Evolutionary conservation across 805 yeast genomes (phyloP), one percentile per base, ranked within the genome.

Genomic region (Kluyveromyces nonfermentans): DNA sequence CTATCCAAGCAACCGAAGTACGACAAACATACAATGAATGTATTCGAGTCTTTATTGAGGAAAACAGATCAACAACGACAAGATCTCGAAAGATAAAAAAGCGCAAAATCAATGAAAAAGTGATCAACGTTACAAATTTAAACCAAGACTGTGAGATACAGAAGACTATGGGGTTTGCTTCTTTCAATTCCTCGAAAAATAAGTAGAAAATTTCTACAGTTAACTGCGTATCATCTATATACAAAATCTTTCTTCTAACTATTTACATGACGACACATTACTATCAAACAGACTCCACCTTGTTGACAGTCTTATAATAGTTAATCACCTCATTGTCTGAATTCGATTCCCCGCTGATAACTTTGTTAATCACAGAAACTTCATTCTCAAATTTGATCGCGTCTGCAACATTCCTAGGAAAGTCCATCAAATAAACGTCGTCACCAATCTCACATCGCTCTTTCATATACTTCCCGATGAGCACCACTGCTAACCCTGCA

Each of bases 321-420:
- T 77, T 78, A 37, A 73, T 66, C 12, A 82, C 72, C 46, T 78
- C 78, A 5, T 64, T 48, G 21, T 69, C 73, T 3, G 42, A 58
- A 3, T 47, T 33, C 5, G 41, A 35, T 25, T 46, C 50, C n/a
- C 54, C 50, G 20, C 50, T 46, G 50, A 46, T 60, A 34, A 77
- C 42, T 40, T 70, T 67, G 45, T 68, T 59, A 40, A 73, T 62
- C 8, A 72, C 71, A 2, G 80, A 72, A 21, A 83, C 70, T 46
- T 82, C 85, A 51, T 78, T 83, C 57, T 84, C 93, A 49, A 84
- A 84, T 53, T 75, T 78, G 42, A 80, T 74, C 3, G 86, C 82
- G 47, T 83, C 89, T 40, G 74, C 74, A 33, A 84, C 71, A 19
- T 70, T 68, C 40, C 68, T 71, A 3, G 90, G 89, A 55, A 75